These are phyloP conservation scores for Aeminium ludgeri DNA, from an alignment of 495 filamentous ascomycete species.

Conservation along the genomic window DNA sequence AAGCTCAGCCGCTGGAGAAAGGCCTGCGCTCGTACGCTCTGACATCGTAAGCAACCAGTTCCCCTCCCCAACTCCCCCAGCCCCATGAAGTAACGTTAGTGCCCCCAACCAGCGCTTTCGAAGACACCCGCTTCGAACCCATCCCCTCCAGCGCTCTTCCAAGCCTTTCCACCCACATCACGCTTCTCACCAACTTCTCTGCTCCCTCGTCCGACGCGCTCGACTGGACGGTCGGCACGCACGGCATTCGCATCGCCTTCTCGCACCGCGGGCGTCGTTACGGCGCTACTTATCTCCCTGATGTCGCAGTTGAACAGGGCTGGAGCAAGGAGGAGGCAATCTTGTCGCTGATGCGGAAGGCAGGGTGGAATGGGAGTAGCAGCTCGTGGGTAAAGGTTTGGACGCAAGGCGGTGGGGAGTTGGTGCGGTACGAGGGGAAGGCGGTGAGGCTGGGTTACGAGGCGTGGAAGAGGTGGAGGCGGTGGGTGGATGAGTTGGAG, in stretches of 20 bases:
- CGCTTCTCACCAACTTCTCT: conserved; percentile 30
- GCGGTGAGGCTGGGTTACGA: conserved; percentile 50
- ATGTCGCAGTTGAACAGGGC: conserved; percentile 80
- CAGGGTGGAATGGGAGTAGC: conserved; percentile 58
- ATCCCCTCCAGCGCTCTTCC: conserved; percentile 51
- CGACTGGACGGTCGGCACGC: conserved; percentile 73
- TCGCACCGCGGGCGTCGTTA: conserved; percentile 23
- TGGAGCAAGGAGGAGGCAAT: conserved; percentile 93
- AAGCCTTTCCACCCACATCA: conserved; percentile 29
- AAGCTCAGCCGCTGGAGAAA: conserved; percentile 50
- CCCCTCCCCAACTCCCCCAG: not conserved
- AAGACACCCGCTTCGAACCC: conserved; percentile 72
- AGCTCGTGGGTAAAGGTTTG: conserved; percentile 56
- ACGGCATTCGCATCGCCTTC: conserved; percentile 50
- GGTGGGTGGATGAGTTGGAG: conserved; percentile 39
- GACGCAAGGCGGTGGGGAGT: conserved; percentile 38
- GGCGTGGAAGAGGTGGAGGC: conserved; percentile 61
- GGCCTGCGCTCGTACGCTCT: conserved; percentile 71
- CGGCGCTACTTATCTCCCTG: conserved; percentile 73
- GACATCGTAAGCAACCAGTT: conserved; percentile 44
- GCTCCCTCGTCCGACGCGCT: conserved; percentile 39
- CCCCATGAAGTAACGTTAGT: not conserved
- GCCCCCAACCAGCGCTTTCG: conserved; percentile 43
- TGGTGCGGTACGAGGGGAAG: conserved; percentile 66
- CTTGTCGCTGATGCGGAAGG: conserved; percentile 81